Conservation (phyloP, 1,139 yeast species). For the Protomyces inouyei region DNA sequence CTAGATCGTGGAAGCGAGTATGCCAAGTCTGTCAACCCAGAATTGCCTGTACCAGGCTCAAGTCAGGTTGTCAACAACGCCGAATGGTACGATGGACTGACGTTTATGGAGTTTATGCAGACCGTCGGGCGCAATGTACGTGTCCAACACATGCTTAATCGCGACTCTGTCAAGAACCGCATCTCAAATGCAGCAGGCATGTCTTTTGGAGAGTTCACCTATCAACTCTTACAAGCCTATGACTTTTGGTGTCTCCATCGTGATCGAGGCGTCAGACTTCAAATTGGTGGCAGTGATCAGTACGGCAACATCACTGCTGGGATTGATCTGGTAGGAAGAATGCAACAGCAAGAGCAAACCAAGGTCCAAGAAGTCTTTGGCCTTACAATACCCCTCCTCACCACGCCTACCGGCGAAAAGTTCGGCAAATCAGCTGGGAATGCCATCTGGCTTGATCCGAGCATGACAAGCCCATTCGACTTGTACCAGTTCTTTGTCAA, state of each 20-base stretch:
- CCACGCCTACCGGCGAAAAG: constrained; percentile 86
- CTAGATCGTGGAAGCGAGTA: constrained; percentile 58
- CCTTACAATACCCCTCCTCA: constrained; percentile 80
- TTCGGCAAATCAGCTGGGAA: constrained; percentile 97
- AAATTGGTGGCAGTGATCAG: constrained; percentile 96
- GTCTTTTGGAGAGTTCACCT: constrained; percentile 90
- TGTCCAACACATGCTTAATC: constrained; percentile 77
- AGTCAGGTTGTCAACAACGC: constrained; percentile 56
- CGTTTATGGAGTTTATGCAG: constrained; percentile 71
- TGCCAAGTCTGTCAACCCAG: constrained; percentile 54
- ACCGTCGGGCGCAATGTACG: constrained; percentile 74
- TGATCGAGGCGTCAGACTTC: constrained; percentile 53
- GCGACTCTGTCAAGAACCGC: constrained; percentile 81
- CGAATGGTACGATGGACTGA: constrained; percentile 79
- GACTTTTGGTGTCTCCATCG: constrained; percentile 82
- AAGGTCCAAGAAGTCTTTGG: constrained; percentile 47
- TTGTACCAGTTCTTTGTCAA: constrained; percentile 76
- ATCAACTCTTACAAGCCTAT: constrained; percentile 87
- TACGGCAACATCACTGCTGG: constrained; percentile 99
- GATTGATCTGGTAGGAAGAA: constrained; percentile 71
- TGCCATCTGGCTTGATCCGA: constrained; percentile 78
- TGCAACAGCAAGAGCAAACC: constrained; percentile 38
- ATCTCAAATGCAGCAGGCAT: constrained; percentile 54
- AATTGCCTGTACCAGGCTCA: constrained; percentile 40
- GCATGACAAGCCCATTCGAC: constrained; percentile 71